A percentile compares a stretch with the other conserved stretches of the same genome.
Evolutionary conservation across 1,284 basidiomycete genomes (phyloP).

Genomic region (Caloboletus firmus): DNA sequence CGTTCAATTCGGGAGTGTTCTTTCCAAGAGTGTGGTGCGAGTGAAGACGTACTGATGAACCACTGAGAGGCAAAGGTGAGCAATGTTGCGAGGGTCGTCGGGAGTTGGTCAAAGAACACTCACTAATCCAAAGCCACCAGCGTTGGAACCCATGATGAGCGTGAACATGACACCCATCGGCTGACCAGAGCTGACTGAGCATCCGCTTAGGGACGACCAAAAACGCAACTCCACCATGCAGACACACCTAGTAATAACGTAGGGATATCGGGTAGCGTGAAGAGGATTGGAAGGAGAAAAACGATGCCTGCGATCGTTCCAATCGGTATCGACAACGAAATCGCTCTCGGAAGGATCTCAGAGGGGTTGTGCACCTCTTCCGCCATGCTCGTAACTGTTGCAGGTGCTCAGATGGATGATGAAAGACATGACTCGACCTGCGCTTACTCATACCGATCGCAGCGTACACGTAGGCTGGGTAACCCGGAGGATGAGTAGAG

Average conservation of each 20-base stretch:
- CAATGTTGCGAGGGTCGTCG: neutral
- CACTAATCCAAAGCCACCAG: conserved; percentile 64
- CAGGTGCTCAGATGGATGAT: conserved; percentile 3
- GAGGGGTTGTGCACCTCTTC: conserved; percentile 64
- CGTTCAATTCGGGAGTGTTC: no score
- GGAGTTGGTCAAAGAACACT: conserved; percentile 10
- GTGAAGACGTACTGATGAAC: conserved; percentile 43
- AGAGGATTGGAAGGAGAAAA: conserved; percentile 68
- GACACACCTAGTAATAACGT: conserved; percentile 50
- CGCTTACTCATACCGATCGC: conserved; percentile 54
- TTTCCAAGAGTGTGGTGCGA: neutral
- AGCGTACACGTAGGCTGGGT: conserved; percentile 48
- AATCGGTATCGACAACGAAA: conserved; percentile 63
- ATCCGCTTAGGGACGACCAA: conserved; percentile 21
- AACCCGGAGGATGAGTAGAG: conserved; percentile 1
- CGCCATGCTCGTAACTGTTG: conserved; percentile 55
- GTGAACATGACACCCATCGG: conserved; percentile 68
- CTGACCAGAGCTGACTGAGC: conserved; percentile 55
- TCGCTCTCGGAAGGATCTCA: conserved; percentile 55
- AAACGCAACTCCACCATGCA: neutral
- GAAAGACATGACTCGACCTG: neutral
- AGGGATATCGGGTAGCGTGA: conserved; percentile 60
- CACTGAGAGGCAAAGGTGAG: conserved; percentile 33
- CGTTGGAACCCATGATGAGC: conserved; percentile 58
- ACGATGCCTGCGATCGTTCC: conserved; percentile 58